phyloP scores from a whole-genome alignment of 2,329 filamentous ascomycete genomes.

The Fusarium sp. region DNA sequence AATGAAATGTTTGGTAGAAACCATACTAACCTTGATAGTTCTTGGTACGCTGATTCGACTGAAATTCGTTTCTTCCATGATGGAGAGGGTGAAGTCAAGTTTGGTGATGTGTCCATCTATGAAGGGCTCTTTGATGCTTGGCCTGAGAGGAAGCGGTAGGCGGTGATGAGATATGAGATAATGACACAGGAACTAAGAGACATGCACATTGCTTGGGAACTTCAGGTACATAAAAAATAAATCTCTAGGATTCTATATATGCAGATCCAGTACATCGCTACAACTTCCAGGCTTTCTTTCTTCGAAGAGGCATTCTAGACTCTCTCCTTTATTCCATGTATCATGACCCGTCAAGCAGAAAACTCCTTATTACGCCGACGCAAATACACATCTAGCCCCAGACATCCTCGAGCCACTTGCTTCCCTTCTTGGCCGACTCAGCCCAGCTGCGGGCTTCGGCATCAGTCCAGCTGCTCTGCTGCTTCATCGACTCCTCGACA shows the following conservation, averaged over 20 bases:
- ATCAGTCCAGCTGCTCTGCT: conserved; percentile 51
- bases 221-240: not conserved
- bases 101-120: conserved; percentile 47
- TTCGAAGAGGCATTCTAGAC: not conserved
- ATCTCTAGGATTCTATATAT: not conserved
- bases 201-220: not conserved
- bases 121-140: conserved; percentile 53
- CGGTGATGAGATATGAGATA: not conserved
- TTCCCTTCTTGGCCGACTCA: conserved; percentile 58
- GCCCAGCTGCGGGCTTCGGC: conserved; percentile 56
- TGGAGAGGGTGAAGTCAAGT: conserved; percentile 45
- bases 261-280: not conserved
- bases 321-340: not conserved
- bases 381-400: conserved; percentile 53
- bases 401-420: conserved; percentile 66
- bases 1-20: not conserved
- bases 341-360: not conserved
- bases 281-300: not conserved
- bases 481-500: conserved; percentile 50
- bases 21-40: conserved; percentile 40
- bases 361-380: not conserved
- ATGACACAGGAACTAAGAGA: not conserved
- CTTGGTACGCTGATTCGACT: conserved; percentile 50
- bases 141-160: conserved; percentile 43
- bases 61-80: conserved; percentile 50